Conservation (phyloP, 495 filamentous ascomycete species). For the Neurospora sp. region DNA sequence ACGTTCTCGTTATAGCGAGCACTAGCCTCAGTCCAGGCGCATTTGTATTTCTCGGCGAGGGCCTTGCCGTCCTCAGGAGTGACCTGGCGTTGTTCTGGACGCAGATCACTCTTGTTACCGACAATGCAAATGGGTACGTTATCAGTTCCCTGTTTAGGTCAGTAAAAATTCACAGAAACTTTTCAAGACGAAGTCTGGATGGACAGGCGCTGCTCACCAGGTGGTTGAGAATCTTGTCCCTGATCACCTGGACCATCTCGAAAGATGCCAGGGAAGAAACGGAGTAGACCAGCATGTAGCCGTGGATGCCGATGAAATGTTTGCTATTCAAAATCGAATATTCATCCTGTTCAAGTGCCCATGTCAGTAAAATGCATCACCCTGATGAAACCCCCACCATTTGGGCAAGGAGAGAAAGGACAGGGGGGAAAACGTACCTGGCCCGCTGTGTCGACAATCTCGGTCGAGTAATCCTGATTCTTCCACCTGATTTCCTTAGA, state of each 20-base stretch:
- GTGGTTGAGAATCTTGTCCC: constrained; percentile 96
- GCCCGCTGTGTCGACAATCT: constrained; percentile 97
- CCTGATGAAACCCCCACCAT: neutral
- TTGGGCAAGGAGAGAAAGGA: neutral
- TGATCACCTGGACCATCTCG: constrained; percentile 89
- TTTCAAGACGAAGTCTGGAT: neutral
- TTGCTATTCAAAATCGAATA: constrained; percentile 97
- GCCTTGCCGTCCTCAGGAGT: constrained; percentile 70
- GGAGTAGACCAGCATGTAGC: constrained; percentile 97
- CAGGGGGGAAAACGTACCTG: constrained; percentile 51
- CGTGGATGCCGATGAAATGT: constrained; percentile 98
- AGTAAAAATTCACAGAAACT: neutral
- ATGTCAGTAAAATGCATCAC: neutral
- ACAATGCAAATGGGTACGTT: constrained; percentile 89
- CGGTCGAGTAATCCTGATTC: constrained; percentile 86
- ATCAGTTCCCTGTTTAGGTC: constrained; percentile 62
- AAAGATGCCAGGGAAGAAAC: constrained; percentile 88
- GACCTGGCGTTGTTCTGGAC: constrained; percentile 87
- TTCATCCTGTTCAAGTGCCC: constrained; percentile 60
- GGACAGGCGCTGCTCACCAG: constrained; percentile 48
- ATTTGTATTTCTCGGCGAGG: constrained; percentile 75
- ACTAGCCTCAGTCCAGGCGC: constrained; percentile 89
- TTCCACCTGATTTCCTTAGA: constrained; percentile 87
- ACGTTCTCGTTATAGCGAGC: constrained; percentile 93
- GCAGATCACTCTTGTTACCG: constrained; percentile 93